Evolutionary conservation across 164 flowering plant species (phyloP).

Genomic region (Sextonia rubra): DNA sequence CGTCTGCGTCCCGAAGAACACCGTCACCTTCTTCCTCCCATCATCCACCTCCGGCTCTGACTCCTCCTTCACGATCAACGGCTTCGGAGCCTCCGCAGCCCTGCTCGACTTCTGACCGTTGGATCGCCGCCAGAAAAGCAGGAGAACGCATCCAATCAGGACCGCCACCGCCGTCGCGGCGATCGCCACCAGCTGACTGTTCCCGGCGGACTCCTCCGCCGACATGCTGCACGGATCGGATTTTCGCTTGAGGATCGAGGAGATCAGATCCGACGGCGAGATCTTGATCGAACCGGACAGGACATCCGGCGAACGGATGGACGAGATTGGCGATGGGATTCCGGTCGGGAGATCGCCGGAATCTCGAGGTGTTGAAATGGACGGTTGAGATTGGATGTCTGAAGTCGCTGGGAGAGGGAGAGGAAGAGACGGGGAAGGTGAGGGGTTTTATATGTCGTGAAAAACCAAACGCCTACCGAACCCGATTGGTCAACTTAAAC

Average conservation of each 20-base stretch:
- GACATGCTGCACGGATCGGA: constrained; percentile 23
- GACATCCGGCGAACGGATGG: background rate
- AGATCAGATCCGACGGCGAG: constrained; percentile 56
- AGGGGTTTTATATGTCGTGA: background rate
- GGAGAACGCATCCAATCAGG: constrained; percentile 54
- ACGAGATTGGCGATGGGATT: background rate
- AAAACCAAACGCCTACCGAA: background rate
- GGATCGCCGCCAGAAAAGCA: constrained; percentile 60
- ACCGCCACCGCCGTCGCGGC: constrained; percentile 72
- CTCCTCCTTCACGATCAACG: constrained; percentile 33
- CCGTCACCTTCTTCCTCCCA: constrained; percentile 73
- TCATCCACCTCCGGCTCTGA: constrained; percentile 60
- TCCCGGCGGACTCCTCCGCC: constrained; percentile 36
- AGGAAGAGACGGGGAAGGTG: background rate
- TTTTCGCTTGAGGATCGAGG: constrained; percentile 45
- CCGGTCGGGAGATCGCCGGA: background rate
- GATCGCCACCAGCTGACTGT: constrained; percentile 52
- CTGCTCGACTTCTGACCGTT: constrained; percentile 14
- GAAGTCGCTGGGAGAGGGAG: background rate
- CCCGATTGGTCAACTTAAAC: background rate
- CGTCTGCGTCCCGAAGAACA: constrained; percentile 90
- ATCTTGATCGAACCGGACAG: constrained; percentile 30
- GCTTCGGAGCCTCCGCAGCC: constrained; percentile 36
- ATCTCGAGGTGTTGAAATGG: background rate
- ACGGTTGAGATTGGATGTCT: background rate